These are phyloP conservation scores for Claviceps humidiphila DNA, from an alignment of 2,329 filamentous ascomycete genomes.

Conservation along the genomic window DNA sequence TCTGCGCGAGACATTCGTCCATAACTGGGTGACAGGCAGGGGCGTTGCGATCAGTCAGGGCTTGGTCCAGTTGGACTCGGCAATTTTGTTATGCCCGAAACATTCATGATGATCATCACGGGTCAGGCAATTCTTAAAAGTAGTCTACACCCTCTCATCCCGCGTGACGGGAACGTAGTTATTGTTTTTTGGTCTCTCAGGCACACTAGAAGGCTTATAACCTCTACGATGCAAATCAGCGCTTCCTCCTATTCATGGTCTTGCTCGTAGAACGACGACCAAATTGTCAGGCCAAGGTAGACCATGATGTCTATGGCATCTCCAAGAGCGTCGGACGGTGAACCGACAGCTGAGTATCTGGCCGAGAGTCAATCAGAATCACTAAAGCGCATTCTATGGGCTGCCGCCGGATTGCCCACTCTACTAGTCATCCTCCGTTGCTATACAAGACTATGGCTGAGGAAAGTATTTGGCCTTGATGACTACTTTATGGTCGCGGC, in stretches of 20 bases:
- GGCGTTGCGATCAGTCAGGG: too few relatives aligned
- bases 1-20: too few relatives aligned
- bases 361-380: slow-evolving; percentile 3
- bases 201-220: neutral
- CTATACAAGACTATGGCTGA: slow-evolving; percentile 6
- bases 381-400: slow-evolving; percentile 3
- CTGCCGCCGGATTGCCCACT: neutral
- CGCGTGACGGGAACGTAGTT: neutral
- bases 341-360: neutral
- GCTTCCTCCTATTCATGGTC: neutral
- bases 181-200: neutral
- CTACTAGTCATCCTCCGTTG: slow-evolving; percentile 1
- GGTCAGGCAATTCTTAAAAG: neutral
- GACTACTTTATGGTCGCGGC: slow-evolving; percentile 7
- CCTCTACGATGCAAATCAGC: neutral
- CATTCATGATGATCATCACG: neutral
- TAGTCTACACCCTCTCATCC: neutral
- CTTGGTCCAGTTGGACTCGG: too few relatives aligned
- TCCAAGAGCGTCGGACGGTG: neutral
- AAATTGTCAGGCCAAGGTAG: too few relatives aligned
- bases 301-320: neutral
- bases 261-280: neutral
- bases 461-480: slow-evolving; percentile 4
- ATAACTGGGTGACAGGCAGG: too few relatives aligned
- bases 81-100: too few relatives aligned